phyloP scores from a whole-genome alignment of 805 yeast species.

The Danielia oregonensis region DNA sequence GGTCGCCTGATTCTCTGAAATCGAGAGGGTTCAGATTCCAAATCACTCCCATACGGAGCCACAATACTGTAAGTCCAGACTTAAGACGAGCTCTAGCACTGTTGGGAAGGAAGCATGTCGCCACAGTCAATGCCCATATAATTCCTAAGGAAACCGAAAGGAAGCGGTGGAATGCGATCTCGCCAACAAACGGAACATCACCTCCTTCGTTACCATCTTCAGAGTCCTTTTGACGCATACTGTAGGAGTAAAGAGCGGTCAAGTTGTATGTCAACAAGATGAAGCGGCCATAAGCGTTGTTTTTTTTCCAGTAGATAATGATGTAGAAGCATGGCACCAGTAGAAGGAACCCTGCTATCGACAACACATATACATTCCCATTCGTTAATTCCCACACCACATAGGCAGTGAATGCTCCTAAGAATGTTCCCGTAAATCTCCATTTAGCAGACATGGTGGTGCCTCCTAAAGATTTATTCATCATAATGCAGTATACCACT shows the following conservation, averaged over 20 bases:
- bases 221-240: conserved; percentile 55
- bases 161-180: conserved; percentile 76
- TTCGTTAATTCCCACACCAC: conserved; percentile 55
- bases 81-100: conserved; percentile 71
- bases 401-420: conserved; percentile 66
- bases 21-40: conserved; percentile 77
- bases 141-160: conserved; percentile 71
- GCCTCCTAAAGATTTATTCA: conserved; percentile 83
- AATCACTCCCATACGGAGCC: conserved; percentile 76
- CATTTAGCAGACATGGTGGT: conserved; percentile 75
- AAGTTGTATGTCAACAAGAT: conserved; percentile 72
- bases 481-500: conserved; percentile 76
- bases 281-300: conserved; percentile 64
- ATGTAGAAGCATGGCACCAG: conserved; percentile 50
- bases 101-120: conserved; percentile 64
- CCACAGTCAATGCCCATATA: conserved; percentile 70
- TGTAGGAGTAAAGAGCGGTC: conserved; percentile 72
- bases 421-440: conserved; percentile 69
- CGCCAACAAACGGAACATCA: conserved; percentile 59
- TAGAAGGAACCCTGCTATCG: conserved; percentile 45
- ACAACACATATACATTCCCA: conserved; percentile 51
- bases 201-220: conserved; percentile 69
- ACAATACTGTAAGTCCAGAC: conserved; percentile 59
- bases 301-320: conserved; percentile 64
- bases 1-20: conserved; percentile 22